Evolutionary conservation across 2,329 filamentous ascomycete species (phyloP), one percentile per base, ranked within the genome.

Genomic region (Hypoxylon sp.): DNA sequence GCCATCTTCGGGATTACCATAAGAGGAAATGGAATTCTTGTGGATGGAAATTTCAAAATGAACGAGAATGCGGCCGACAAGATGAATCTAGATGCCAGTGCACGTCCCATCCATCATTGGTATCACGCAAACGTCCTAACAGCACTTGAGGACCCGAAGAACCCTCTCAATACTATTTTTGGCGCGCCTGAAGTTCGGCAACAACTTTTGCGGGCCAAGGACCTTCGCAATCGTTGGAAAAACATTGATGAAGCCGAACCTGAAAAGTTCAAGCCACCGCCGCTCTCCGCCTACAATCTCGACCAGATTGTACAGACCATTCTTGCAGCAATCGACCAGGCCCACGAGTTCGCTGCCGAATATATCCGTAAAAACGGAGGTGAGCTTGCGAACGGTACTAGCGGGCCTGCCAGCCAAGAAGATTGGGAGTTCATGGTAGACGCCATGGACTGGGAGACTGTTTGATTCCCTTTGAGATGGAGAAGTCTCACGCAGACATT

Each of bases 171-270:
- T 51, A 74, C 68, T 0, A 82, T 85, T 0, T 78, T 93, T 1
- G 90, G 90, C 0, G 74, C 56, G 0, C 86, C 86, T 0, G 82
- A 85, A 2, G 87, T 89, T 4, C 82, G 84, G 10, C 79, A 81
- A n/a, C 86, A 90, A 58, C 81, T 93, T 3, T 83, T 83, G 56
- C 81, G 87, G 59, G 91, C 91, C 0, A 93, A 93, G 75, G 89
- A 91, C 69, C 83, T 92, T 61, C 82, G 91, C 1, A 93, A 93
- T 71, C 82, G 87, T 9, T 93, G 91, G 91, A 93, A 93, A 79
- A 87, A 89, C 59, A 89, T 86, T 0, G 87, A 89, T 38, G 83
- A 86, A 46, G 60, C 52, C 2, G 60, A 69, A n/a, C 41, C 59
- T 0, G 28, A 36, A 2, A 68, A 53, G 21, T 67, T 64, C 14